Evolutionary conservation across 331 rosid genomes (phyloP).

Genomic region (Pyracantha coccinea): DNA sequence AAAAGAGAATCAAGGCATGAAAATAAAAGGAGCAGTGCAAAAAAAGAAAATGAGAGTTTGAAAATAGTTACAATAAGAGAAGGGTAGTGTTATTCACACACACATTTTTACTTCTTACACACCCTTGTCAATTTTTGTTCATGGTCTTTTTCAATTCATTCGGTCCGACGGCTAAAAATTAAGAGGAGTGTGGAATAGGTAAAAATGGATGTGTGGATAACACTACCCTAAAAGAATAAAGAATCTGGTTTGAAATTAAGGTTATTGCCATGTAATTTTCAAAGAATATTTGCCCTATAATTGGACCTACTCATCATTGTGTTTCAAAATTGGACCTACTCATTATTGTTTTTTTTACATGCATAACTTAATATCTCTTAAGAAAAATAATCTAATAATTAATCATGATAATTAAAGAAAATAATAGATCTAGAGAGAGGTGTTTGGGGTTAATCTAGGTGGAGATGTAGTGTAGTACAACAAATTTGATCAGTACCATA

Average conservation of each 20-base stretch:
- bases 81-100: too few species aligned
- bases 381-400: neutral
- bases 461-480: neutral
- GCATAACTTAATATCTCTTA: neutral
- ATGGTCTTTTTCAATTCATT: too few species aligned
- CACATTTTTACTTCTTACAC: too few species aligned
- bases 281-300: neutral
- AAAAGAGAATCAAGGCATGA: too few species aligned
- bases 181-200: too few species aligned
- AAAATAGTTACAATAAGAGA: neutral
- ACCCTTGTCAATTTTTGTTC: too few species aligned
- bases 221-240: too few species aligned
- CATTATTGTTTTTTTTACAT: neutral
- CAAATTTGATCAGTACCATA: neutral
- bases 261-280: neutral
- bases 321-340: neutral
- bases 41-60: neutral
- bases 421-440: neutral
- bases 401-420: neutral
- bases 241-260: neutral
- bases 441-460: neutral
- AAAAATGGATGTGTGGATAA: too few species aligned
- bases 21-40: neutral
- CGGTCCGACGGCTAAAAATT: accelerated
- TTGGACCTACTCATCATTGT: neutral